phyloP scores from a whole-genome alignment of 2,329 filamentous ascomycete genomes.

The Clonostachys rosea region DNA sequence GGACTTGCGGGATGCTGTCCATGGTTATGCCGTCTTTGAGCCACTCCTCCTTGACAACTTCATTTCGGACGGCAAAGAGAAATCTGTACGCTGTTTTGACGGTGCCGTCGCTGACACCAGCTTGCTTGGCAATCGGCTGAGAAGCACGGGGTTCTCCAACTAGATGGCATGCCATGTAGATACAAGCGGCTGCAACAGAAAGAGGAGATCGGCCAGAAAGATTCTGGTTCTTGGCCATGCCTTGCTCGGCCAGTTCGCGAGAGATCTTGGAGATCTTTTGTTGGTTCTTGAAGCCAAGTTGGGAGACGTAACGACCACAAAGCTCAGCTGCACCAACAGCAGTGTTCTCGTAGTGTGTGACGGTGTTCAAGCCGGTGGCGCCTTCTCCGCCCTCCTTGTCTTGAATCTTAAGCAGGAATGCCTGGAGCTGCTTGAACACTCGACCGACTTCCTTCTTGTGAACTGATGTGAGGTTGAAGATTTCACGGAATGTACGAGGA shows the following conservation, averaged over 20 bases:
- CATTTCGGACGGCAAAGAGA: conserved; percentile 69
- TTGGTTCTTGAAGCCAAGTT: conserved; percentile 67
- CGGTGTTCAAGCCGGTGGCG: conserved; percentile 42
- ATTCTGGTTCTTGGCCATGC: conserved; percentile 68
- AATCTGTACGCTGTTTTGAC: conserved; percentile 95
- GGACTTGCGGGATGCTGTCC: conserved; percentile 58
- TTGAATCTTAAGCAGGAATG: conserved; percentile 75
- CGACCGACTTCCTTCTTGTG: conserved; percentile 96
- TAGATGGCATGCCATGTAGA: conserved; percentile 90
- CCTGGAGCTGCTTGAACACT: conserved; percentile 90
- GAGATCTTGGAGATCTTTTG: conserved; percentile 77
- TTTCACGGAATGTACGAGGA: conserved; percentile 88
- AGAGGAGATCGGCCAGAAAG: conserved; percentile 90
- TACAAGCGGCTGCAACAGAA: conserved; percentile 90
- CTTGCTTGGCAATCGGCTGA: conserved; percentile 82
- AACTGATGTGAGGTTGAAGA: conserved; percentile 88
- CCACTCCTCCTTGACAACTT: conserved; percentile 72
- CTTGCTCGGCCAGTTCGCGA: conserved; percentile 62
- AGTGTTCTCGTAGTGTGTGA: conserved; percentile 68
- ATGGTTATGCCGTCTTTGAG: conserved; percentile 68
- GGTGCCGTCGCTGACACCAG: conserved; percentile 91
- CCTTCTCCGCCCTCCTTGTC: conserved; percentile 46
- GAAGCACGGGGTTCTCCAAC: conserved; percentile 74
- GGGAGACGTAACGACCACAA: conserved; percentile 84
- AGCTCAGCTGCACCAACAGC: conserved; percentile 80